phyloP scores from a whole-genome alignment of 257 asterid genomes.

The Dorcoceras hygrometricum region DNA sequence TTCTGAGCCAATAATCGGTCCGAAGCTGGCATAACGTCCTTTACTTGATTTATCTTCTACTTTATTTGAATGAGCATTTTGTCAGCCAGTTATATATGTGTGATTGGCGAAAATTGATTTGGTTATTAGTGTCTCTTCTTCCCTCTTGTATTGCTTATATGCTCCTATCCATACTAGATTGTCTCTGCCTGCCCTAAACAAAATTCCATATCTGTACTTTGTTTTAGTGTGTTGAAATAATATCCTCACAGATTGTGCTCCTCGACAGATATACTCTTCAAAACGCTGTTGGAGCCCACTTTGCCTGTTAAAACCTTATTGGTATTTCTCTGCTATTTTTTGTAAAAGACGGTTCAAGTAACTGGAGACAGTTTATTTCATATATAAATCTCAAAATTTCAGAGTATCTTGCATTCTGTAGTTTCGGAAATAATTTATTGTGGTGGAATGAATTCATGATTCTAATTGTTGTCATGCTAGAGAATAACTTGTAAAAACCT shows the following conservation, averaged over 20 bases:
- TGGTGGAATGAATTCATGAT: slow-evolving; percentile 6
- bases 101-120: slow-evolving; percentile 2
- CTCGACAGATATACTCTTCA: slow-evolving; percentile 68
- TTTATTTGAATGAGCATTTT: slow-evolving; percentile 2
- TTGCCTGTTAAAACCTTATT: slow-evolving; percentile 48
- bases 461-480: slow-evolving; percentile 6
- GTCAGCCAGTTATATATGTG: neutral
- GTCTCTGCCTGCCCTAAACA: slow-evolving; percentile 12
- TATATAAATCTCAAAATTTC: slow-evolving; percentile 8
- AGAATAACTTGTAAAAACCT: slow-evolving; percentile 12
- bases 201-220: slow-evolving; percentile 8
- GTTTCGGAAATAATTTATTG: slow-evolving; percentile 11
- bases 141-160: neutral
- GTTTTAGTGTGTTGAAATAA: slow-evolving; percentile 15
- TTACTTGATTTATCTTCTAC: neutral
- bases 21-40: neutral
- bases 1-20: slow-evolving; percentile 14
- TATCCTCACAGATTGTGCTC: slow-evolving; percentile 36
- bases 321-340: slow-evolving; percentile 41
- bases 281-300: slow-evolving; percentile 57
- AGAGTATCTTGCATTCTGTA: slow-evolving; percentile 6
- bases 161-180: slow-evolving; percentile 22
- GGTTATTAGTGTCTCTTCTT: neutral
- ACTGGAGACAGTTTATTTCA: slow-evolving; percentile 12
- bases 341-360: neutral